Conservation (phyloP, 2,329 filamentous ascomycete species). For the Kalaharituber pfeilii region DNA sequence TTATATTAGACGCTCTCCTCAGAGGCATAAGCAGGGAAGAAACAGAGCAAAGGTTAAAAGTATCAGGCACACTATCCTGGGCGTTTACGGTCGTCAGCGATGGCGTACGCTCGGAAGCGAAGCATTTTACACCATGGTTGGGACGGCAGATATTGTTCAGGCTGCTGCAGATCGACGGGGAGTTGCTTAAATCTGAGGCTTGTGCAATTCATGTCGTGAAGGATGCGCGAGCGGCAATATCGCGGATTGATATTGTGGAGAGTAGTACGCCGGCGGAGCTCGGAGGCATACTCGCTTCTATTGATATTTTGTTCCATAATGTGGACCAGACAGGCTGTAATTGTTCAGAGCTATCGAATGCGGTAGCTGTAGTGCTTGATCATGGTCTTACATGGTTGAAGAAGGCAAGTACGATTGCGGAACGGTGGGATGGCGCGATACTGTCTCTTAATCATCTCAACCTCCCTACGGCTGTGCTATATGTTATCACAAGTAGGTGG, state of each 20-base stretch:
- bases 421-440: not conserved
- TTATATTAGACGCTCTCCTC: slow-evolving; percentile 13
- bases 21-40: slow-evolving; percentile 14
- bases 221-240: not conserved
- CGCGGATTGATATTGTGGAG: not conserved
- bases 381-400: too few relatives aligned
- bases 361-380: too few relatives aligned
- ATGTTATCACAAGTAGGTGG: not conserved
- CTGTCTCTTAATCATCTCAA: too few relatives aligned
- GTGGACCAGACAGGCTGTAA: not conserved
- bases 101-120: not conserved
- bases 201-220: too few relatives aligned
- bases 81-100: slow-evolving; percentile 5
- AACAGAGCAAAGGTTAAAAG: slow-evolving; percentile 10
- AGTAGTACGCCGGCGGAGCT: not conserved
- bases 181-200: not conserved
- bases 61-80: not conserved
- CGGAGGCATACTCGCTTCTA: not conserved
- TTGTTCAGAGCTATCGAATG: too few relatives aligned
- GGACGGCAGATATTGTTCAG: not conserved
- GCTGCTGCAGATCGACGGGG: not conserved
- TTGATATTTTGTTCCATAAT: not conserved
- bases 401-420: too few relatives aligned
- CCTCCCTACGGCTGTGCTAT: not conserved
- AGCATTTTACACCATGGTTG: not conserved